Base-by-base conservation (phyloP, 768 basidiomycete genomes). In the Cantharellus cinnabarinus region DNA sequence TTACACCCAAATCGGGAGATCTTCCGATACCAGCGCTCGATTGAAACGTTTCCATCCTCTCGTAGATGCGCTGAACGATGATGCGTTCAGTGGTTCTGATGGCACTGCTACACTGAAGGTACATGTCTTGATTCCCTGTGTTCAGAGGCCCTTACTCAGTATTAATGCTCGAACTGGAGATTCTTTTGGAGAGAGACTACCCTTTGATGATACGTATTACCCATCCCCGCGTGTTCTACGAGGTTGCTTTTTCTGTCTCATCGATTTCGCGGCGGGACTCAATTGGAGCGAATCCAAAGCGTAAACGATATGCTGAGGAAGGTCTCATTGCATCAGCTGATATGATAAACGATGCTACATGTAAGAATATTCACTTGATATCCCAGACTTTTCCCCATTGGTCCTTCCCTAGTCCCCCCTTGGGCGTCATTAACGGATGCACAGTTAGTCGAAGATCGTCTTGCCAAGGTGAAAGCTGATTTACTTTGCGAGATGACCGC, bases 221-320 rank as follows among this genome's bases (percentile, higher is more conserved):
- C 4, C 83, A 85, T 63, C 84, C 85, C 0, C 76, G 80, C 3
- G 68, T 82, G 2, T 64, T 87, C 0, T 81, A 79, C 62, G 67
- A 77, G 7, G 72, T 87, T 3, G 80, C 78, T 0, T 87, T 82
- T 66, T 76, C 87, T 3, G 70, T 85, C 44, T 82, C 79, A 63
- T 75, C 77, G 3, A 71, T 77, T 1, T 77, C 82, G 0, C 85
- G 85, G 64, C 77, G 83, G 10, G 85, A 89, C 64, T 76, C 81
- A 0, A 77, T 82, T 0, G 87, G 85, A 44, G 74, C 83, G 35
- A 81, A 78, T 58, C 85, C 86, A 2, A 84, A 82, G 70, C 75
- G 81, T 60, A 80, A 77, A 53, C 70, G 83, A 0, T 89, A 86
- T 69, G 79, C 83, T 0, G 67, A 68, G 3, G 84, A 83, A 62